Base-by-base conservation (phyloP, 2,329 filamentous ascomycete genomes). In the Proliferodiscus dingleyae region DNA sequence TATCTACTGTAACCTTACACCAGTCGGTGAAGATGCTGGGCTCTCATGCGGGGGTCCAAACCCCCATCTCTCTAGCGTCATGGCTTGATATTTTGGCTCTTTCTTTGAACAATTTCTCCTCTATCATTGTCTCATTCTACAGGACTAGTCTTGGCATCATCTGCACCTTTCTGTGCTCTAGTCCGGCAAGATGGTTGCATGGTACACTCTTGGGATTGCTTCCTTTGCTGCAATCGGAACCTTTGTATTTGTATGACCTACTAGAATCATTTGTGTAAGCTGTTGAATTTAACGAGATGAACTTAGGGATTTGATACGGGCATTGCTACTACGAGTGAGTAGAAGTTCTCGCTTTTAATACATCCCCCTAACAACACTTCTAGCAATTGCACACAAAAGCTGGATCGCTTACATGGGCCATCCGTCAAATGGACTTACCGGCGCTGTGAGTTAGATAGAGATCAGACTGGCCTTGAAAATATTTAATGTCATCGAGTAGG, bases 371-470 rank as follows among this genome's bases (percentile, higher is more conserved):
- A 55, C 40, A 18, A 18, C 16, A 30, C 37, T 23, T 8, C 40
- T 44, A 73, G 71, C 77, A 16, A 81, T 81, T 45, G 76, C 77
- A 2, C 77, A 81, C 56, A 57, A 75, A 54, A 78, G 74, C 56
- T 81, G 76, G 76, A 71, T 76, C 36, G 68, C 75, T 34, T 81
- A 80, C 60, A 80, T 81, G 76, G 45, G 67, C 10, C 57, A 75
- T 39, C 77, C 77, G 2, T 76, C 73, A 3, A 67, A 74, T 51
- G 75, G 70, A 3, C 59, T 80, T 13, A 80, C 75, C 2, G 77
- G 77, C 43, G 72, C 74, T 19, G 71, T 74, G 59, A 49, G 47
- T 26, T 26, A 6, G 47, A 19, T 28, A 36, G 60, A 57, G 23
- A 26, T 34, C 24, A 19, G 10, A 16, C n/a, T 30, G 5, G 2